Evolutionary conservation across 352 stramenopile genomes (phyloP), one percentile per base, ranked within the genome.

Genomic region (Thraustotheca clavata): DNA sequence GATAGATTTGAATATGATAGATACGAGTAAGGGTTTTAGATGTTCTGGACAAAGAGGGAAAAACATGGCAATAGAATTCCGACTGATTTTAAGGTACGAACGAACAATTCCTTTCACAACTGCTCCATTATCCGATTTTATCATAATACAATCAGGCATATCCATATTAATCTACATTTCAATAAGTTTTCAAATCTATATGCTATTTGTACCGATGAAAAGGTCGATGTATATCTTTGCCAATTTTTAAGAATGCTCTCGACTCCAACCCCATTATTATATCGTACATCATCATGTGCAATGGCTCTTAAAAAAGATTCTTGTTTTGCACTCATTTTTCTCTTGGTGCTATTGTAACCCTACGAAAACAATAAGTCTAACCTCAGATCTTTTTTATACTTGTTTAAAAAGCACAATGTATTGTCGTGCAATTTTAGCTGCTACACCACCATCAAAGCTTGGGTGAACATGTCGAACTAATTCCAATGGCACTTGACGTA

Each of bases 61-160:
- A 33, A 65, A 65, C 14, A 26, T 24, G 35, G 26, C 27, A 36
- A 65, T 65, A 0, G 57, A 65, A 3, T 39, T 43, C 26, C 57
- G 57, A 26, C 31, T 65, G 35, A 65, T 65, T 22, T 65, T 65
- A 46, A 65, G 57, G 26, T 14, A 54, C 36, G 57, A 65, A 24
- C 38, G 38, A 0, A 43, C 47, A 16, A 65, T 46, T 6, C 57
- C 57, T 4, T 40, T 50, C 33, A 65, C 57, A 14, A 65, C 57
- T 20, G 57, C 57, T 3, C 57, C 57, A 32, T 65, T 46, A 46
- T 65, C 57, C 22, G 57, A 57, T 46, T 65, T 65, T 32, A 43
- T 65, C 20, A 65, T 46, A 27, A 54, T 33, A 26, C 57, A 65
- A 8, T n/a, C 14, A 11, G 40, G 38, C 36, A 43, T 34, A 24